Conservation (phyloP, 345 rosid genomes). For the Sisymbrium altissimum region DNA sequence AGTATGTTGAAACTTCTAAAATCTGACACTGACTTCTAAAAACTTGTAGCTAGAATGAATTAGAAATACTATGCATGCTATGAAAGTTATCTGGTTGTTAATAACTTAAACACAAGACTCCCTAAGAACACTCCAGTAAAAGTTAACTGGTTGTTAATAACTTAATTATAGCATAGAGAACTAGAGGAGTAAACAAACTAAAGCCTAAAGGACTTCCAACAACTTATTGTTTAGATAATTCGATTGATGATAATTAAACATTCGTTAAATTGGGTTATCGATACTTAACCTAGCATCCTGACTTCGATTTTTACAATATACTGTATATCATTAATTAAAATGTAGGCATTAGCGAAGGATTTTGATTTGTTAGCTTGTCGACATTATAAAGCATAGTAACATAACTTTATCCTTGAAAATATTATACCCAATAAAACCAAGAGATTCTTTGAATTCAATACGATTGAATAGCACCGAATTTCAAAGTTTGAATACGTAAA, state of each 20-base stretch:
- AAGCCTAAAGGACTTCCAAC: background rate
- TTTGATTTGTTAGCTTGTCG: background rate
- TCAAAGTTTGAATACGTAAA: background rate
- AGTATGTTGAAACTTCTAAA: background rate
- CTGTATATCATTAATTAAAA: background rate
- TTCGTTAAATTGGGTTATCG: background rate
- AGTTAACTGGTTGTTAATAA: background rate
- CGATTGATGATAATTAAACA: background rate
- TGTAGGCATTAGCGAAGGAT: background rate
- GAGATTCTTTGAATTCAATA: background rate
- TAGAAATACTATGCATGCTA: background rate
- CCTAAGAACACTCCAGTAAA: background rate
- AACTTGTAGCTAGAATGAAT: background rate
- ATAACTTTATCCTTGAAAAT: background rate
- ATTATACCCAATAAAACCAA: background rate
- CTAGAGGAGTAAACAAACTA: background rate
- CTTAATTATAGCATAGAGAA: background rate
- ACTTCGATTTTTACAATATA: background rate
- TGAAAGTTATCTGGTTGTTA: no score
- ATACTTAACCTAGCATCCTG: background rate
- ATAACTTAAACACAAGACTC: background rate
- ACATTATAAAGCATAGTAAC: background rate
- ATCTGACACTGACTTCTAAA: background rate
- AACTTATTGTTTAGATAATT: background rate
- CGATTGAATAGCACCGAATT: background rate